phyloP scores from a whole-genome alignment of 2,329 filamentous ascomycete species.

The Microsporum canis region DNA sequence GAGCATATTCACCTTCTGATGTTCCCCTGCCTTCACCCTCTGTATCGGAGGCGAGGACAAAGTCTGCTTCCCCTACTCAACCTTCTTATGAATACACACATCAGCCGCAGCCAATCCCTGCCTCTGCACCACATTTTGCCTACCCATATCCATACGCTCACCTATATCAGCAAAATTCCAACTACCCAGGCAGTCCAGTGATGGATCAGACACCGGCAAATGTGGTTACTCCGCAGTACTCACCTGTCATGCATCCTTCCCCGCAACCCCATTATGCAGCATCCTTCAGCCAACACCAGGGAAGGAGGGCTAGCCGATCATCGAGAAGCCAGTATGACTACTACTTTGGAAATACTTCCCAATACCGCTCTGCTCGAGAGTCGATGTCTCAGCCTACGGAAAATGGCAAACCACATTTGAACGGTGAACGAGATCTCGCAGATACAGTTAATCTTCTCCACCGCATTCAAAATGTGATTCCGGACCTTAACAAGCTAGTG shows the following conservation, averaged over 20 bases:
- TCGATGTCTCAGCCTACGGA: constrained; percentile 20
- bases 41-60: constrained; percentile 11
- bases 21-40: constrained; percentile 9
- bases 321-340: constrained; percentile 23
- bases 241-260: constrained; percentile 26
- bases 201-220: constrained; percentile 21
- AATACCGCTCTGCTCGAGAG: constrained; percentile 25
- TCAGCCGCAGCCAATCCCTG: constrained; percentile 18
- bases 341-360: constrained; percentile 19
- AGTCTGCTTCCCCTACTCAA: constrained; percentile 3
- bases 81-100: constrained; percentile 17
- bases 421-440: constrained; percentile 16
- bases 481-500: constrained; percentile 35
- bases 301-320: constrained; percentile 17
- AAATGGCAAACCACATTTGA: constrained; percentile 25
- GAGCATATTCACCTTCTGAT: constrained; percentile 6
- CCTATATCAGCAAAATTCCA: constrained; percentile 27
- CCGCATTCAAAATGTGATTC: constrained; percentile 37
- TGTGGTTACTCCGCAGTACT: constrained; percentile 3
- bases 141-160: constrained; percentile 26
- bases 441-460: constrained; percentile 33
- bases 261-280: constrained; percentile 23
- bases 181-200: constrained; percentile 21
- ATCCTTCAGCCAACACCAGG: constrained; percentile 24
- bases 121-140: constrained; percentile 14